phyloP scores from a whole-genome alignment of 768 basidiomycete genomes.

The Paxillus rubicundulus region DNA sequence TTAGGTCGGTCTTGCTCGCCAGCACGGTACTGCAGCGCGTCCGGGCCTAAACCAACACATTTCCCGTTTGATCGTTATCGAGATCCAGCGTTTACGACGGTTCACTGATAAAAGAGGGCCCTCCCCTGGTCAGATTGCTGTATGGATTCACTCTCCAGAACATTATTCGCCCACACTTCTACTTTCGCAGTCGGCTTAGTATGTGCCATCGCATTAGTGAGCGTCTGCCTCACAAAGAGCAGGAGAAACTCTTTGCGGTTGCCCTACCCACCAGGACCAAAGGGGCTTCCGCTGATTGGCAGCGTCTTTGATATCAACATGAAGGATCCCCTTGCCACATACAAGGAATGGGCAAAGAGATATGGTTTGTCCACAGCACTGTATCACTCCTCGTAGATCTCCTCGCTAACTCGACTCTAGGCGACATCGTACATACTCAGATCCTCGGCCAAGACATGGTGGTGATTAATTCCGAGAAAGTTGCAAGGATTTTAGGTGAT shows the following conservation, averaged over 20 bases:
- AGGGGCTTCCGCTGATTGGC: conserved; percentile 34
- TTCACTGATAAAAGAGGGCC: no score
- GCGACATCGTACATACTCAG: not conserved
- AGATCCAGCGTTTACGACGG: no score
- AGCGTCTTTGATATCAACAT: conserved; percentile 41
- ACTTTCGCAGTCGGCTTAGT: not conserved
- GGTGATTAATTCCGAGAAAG: not conserved
- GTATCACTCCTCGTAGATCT: not conserved
- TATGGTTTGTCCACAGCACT: conserved; percentile 28
- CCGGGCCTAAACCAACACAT: no score
- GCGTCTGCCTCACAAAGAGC: not conserved
- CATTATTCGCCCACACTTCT: not conserved
- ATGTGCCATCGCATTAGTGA: not conserved
- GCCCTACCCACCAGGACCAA: conserved; percentile 37
- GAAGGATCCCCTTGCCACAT: conserved; percentile 36
- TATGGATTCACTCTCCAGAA: no score
- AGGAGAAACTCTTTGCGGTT: not conserved
- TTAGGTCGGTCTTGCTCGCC: no score
- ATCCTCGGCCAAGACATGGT: conserved; percentile 1
- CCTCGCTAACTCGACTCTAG: not conserved
- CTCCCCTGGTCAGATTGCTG: no score
- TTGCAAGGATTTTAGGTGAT: not conserved
- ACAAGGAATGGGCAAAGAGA: conserved; percentile 36
- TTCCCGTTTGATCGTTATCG: no score
- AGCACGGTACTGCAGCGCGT: no score